Evolutionary conservation across 352 stramenopile genomes (phyloP), one percentile per base, ranked within the genome.

Genomic region (Elongisporangium anandrum): DNA sequence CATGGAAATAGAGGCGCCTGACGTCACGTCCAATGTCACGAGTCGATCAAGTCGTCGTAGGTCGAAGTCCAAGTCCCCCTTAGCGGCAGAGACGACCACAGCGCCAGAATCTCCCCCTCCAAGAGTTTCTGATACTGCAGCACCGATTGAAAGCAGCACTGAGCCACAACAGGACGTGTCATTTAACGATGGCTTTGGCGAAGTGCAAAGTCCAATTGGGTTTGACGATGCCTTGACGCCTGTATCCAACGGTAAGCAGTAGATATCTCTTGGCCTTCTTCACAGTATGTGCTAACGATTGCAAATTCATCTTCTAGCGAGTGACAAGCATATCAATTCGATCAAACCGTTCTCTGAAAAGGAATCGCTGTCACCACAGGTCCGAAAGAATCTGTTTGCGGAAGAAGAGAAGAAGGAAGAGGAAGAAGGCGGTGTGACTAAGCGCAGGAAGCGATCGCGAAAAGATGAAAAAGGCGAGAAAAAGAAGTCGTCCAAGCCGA

Each of bases 191-290:
- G 75, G 75, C n/a, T 88, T 88, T 64, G 69, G 79, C 26, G 65
- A 72, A n/a, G 61, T 64, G 22, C 52, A 50, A 9, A 90, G 79
- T 15, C 83, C 83, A 16, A 90, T 92, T 58, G 75, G 77, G 0
- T 70, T 86, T 51, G 70, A 87, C 24, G 77, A 85, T 8, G 57
- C 75, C n/a, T 51, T 90, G n/a, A 90, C 80, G 0, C 83, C 83
- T 3, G 29, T 92, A 1, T 90, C 81, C 0, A 88, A 90, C 54
- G 69, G 77, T 87, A 64, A 38, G 70, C 4, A 3, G 13, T 54
- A 12, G 38, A 45, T 22, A 6, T 51, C 8, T n/a, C 47, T 13
- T 6, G 45, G 9, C 29, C n/a, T 5, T 58, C n/a, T 22, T 16
- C 56, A 24, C 0, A 2, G 15, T 49, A 19, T 41, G 24, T 54